Evolutionary conservation across 2,329 filamentous ascomycete genomes (phyloP).

Genomic region (Seiridium cupressi): DNA sequence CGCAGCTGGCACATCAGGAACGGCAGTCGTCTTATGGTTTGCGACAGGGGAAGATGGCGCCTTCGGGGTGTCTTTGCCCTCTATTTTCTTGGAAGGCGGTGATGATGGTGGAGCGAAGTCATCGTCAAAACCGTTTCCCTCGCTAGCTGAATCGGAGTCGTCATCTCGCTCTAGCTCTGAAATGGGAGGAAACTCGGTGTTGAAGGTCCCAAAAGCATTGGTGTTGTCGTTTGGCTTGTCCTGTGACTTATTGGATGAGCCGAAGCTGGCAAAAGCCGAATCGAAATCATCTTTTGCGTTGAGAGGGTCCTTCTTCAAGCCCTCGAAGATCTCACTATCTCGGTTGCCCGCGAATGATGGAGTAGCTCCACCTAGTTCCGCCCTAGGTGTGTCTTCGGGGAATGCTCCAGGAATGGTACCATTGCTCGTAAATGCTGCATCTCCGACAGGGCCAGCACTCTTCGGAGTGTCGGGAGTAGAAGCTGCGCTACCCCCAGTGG

Average conservation of each 20-base stretch:
- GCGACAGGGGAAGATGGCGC: slow-evolving; percentile 22
- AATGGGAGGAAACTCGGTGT: slow-evolving; percentile 89
- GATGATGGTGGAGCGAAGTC: slow-evolving; percentile 72
- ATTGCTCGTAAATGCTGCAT: slow-evolving; percentile 23
- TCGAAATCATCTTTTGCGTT: slow-evolving; percentile 81
- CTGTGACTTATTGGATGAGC: slow-evolving; percentile 47
- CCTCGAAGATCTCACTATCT: slow-evolving; percentile 50
- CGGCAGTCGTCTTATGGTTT: slow-evolving; percentile 25
- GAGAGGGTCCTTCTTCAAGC: slow-evolving; percentile 45
- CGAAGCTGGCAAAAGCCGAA: slow-evolving; percentile 77
- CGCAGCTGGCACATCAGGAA: slow-evolving; percentile 22
- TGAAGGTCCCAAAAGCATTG: slow-evolving; percentile 53
- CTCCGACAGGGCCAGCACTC: slow-evolving; percentile 22
- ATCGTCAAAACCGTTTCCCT: slow-evolving; percentile 86
- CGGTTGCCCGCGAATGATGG: slow-evolving; percentile 24
- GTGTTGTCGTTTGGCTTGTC: slow-evolving; percentile 41
- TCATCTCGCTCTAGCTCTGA: slow-evolving; percentile 80
- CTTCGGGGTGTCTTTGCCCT: slow-evolving; percentile 22
- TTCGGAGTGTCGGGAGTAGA: slow-evolving; percentile 31
- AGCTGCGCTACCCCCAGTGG: slow-evolving; percentile 32
- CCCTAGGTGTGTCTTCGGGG: slow-evolving; percentile 39
- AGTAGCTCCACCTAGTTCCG: slow-evolving; percentile 15
- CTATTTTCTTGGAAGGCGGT: slow-evolving; percentile 35
- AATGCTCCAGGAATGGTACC: slow-evolving; percentile 50
- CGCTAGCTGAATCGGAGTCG: slow-evolving; percentile 78